These are phyloP conservation scores for Yamadazyma membranifaciens DNA, from an alignment of 1,139 yeast species.

Conservation along the genomic window DNA sequence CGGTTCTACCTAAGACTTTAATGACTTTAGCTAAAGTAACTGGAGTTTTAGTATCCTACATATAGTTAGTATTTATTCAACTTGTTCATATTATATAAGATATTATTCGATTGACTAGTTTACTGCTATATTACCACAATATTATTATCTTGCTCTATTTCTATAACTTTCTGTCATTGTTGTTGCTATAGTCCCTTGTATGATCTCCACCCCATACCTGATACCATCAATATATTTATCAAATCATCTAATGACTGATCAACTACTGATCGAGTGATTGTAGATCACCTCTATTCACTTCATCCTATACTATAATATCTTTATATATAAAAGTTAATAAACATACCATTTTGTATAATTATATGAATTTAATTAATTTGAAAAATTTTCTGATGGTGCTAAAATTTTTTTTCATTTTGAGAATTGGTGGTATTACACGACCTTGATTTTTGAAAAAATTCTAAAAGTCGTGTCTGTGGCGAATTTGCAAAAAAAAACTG, in stretches of 20 bases:
- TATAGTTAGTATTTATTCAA: constrained; percentile 13
- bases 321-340: neutral
- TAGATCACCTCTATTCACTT: neutral
- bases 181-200: too few relatives aligned
- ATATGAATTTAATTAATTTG: constrained; percentile 6
- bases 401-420: constrained; percentile 7
- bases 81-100: too few relatives aligned
- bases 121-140: too few relatives aligned
- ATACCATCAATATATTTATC: neutral
- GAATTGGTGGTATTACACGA: constrained; percentile 3
- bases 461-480: constrained; percentile 2
- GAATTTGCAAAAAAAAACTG: neutral
- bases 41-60: constrained; percentile 82
- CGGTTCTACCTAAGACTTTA: constrained; percentile 99
- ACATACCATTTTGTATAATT: constrained; percentile 9
- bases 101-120: too few relatives aligned
- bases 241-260: neutral
- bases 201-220: too few relatives aligned
- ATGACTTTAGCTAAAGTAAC: constrained; percentile 99
- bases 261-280: neutral
- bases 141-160: too few relatives aligned
- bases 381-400: constrained; percentile 8
- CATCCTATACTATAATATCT: neutral
- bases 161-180: too few relatives aligned
- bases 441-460: constrained; percentile 2